Percentiles rank a stretch among this genome's conserved stretches.
phyloP scores from a whole-genome alignment of 345 rosid species.

The Syzygium grande region DNA sequence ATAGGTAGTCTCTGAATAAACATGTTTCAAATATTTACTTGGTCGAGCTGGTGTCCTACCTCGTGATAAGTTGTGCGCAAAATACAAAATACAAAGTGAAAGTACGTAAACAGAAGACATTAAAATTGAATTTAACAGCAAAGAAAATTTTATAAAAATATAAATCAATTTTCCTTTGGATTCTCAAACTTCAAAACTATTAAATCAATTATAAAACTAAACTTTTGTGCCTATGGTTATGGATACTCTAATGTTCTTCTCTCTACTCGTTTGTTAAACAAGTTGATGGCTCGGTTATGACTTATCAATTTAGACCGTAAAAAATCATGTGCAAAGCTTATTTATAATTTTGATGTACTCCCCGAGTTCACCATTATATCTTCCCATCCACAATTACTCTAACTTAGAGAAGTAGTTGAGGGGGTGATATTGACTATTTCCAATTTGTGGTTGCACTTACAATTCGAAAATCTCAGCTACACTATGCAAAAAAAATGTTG shows the following conservation, averaged over 20 bases:
- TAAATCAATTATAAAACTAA: neutral
- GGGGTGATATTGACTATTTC: neutral
- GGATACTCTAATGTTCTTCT: neutral
- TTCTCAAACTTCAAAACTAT: neutral
- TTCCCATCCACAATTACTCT: neutral
- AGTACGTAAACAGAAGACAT: neutral
- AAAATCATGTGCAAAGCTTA: neutral
- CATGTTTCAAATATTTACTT: neutral
- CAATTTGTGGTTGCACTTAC: neutral
- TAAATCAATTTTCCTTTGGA: neutral
- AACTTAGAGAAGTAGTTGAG: neutral
- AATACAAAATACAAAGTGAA: neutral
- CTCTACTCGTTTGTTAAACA: neutral
- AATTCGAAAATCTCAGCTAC: too few relatives aligned
- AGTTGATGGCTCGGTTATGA: neutral
- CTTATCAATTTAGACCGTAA: neutral
- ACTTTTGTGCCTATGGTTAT: neutral
- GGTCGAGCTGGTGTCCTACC: neutral
- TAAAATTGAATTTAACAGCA: neutral
- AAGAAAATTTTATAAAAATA: neutral
- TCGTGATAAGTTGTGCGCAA: neutral
- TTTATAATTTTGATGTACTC: neutral
- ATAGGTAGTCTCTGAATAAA: neutral
- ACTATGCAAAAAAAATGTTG: too few relatives aligned
- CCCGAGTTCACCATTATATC: neutral